These are phyloP conservation scores for Bretschneidera sinensis DNA, from an alignment of 345 rosid species.

Conservation along the genomic window DNA sequence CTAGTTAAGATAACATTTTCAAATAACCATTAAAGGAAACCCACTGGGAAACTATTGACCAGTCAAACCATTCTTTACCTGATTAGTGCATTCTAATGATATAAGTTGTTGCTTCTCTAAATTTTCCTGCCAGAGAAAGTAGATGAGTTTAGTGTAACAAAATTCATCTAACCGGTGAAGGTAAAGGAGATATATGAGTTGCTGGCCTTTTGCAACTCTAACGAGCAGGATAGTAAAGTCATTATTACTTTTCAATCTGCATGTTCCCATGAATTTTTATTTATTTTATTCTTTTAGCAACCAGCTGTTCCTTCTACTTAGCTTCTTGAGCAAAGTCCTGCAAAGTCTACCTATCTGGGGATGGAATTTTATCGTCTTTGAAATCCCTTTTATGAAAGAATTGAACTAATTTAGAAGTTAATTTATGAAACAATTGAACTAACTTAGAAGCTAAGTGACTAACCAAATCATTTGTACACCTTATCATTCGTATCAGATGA, in stretches of 20 bases:
- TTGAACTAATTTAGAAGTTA: too few species aligned
- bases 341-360: background rate
- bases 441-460: background rate
- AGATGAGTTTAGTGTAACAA: too few species aligned
- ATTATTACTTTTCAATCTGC: background rate
- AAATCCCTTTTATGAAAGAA: background rate
- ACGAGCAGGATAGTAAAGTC: background rate
- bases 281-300: background rate
- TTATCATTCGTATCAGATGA: too few species aligned
- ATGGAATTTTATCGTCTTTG: background rate
- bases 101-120: conserved; percentile 47
- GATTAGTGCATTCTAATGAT: conserved; percentile 46
- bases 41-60: conserved; percentile 5
- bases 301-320: background rate
- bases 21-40: background rate
- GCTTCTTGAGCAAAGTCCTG: background rate
- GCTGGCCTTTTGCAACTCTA: background rate
- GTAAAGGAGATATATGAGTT: background rate
- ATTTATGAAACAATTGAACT: too few species aligned
- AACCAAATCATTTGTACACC: background rate
- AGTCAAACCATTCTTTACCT: conserved; percentile 31
- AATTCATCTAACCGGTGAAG: background rate
- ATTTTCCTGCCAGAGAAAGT: conserved; percentile 32
- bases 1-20: conserved; percentile 13
- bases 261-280: background rate